These are phyloP conservation scores for Obba rivulosa DNA, from an alignment of 768 basidiomycete genomes.

Conservation along the genomic window DNA sequence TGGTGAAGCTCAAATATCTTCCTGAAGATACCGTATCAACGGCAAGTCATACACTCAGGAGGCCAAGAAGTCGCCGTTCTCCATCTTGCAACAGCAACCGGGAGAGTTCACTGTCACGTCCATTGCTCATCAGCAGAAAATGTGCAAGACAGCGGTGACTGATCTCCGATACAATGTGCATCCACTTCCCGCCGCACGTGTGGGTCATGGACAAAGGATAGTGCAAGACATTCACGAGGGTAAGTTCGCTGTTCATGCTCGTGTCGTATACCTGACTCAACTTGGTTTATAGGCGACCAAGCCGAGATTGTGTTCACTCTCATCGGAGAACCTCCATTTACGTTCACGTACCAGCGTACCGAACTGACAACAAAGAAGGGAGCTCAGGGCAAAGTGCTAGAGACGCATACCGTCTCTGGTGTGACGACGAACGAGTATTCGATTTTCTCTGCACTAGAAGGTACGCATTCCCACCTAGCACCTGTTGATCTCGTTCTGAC, in stretches of 20 bases:
- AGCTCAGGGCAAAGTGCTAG: constrained; percentile 73
- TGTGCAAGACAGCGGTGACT: constrained; percentile 78
- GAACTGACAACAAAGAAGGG: constrained; percentile 67
- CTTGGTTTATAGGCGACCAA: constrained; percentile 61
- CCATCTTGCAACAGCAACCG: constrained; percentile 72
- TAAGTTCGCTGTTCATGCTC: constrained; percentile 20
- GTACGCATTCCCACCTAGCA: constrained; percentile 33
- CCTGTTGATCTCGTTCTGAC: no score
- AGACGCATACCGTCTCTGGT: constrained; percentile 86
- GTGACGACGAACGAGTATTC: constrained; percentile 75
- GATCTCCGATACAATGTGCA: constrained; percentile 75
- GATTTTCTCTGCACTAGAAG: constrained; percentile 88
- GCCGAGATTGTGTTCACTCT: constrained; percentile 91
- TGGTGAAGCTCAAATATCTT: not conserved
- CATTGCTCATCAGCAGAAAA: constrained; percentile 89
- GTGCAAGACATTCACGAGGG: constrained; percentile 91
- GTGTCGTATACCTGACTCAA: not conserved
- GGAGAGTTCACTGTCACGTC: constrained; percentile 85
- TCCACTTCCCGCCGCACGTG: constrained; percentile 80
- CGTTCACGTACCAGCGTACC: constrained; percentile 89
- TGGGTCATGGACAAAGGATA: constrained; percentile 77
- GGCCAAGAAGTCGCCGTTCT: constrained; percentile 77
- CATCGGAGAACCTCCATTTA: constrained; percentile 89
- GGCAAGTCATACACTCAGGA: constrained; percentile 69
- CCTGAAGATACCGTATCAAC: constrained; percentile 70